These are phyloP conservation scores for Eimeria necatrix DNA, from an alignment of 169 alveolate genomes.

Conservation along the genomic window DNA sequence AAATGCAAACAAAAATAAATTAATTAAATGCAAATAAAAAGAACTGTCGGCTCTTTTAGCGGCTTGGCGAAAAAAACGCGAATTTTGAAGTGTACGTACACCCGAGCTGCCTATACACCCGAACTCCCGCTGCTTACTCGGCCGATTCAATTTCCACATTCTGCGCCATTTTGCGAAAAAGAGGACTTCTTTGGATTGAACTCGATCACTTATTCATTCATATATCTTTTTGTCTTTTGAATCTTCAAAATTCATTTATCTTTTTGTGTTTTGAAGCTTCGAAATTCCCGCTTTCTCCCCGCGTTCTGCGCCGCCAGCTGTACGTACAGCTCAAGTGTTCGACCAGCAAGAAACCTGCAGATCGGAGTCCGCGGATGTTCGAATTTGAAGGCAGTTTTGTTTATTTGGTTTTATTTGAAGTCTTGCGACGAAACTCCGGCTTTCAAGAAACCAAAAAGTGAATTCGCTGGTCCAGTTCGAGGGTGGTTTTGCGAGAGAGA, in stretches of 20 bases:
- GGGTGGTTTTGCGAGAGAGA: background rate
- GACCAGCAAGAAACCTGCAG: too few relatives aligned
- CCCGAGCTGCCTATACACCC: background rate
- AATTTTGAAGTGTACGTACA: constrained; percentile 4
- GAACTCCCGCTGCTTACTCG: constrained; percentile 27
- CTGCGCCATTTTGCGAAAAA: constrained; percentile 47
- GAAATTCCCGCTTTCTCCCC: background rate
- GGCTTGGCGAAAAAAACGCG: background rate
- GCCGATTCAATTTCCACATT: constrained; percentile 81
- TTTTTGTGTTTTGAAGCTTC: background rate
- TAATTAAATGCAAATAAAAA: too few relatives aligned
- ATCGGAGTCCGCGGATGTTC: too few relatives aligned
- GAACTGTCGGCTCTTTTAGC: background rate
- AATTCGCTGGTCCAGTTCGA: background rate
- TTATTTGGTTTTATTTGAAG: too few relatives aligned
- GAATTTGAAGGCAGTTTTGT: too few relatives aligned
- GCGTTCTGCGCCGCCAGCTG: background rate
- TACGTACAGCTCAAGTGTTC: background rate
- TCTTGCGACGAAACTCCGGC: background rate
- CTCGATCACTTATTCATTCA: background rate
- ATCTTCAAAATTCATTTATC: background rate
- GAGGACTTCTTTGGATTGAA: background rate
- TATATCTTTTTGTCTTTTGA: background rate
- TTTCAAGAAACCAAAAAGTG: background rate
- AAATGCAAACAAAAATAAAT: too few relatives aligned